Evolutionary conservation across 2,329 filamentous ascomycete genomes (phyloP).

Genomic region (Ascochyta koolunga): DNA sequence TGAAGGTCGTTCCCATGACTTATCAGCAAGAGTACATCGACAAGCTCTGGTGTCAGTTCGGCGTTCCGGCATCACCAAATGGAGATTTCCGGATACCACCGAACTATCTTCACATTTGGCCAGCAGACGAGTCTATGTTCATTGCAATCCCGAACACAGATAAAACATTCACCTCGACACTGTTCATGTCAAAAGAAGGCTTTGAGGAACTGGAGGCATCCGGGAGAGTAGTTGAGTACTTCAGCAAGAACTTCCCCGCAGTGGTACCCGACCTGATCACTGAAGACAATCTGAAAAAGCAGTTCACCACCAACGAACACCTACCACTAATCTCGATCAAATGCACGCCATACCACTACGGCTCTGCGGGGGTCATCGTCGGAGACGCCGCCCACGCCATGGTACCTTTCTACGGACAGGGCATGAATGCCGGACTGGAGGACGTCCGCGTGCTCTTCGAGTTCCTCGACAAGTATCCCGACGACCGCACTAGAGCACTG

Average conservation of each 20-base stretch:
- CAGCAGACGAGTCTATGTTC: conserved; percentile 93
- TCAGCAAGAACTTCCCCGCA: conserved; percentile 84
- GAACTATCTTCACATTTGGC: conserved; percentile 97
- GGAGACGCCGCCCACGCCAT: conserved; percentile 97
- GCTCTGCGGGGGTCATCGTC: conserved; percentile 77
- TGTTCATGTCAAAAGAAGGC: conserved; percentile 79
- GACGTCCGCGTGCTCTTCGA: conserved; percentile 89
- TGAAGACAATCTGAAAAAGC: conserved; percentile 69
- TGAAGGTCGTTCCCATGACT: conserved; percentile 91
- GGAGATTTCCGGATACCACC: conserved; percentile 80
- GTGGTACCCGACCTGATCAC: conserved; percentile 73
- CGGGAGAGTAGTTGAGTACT: conserved; percentile 70
- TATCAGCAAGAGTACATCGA: conserved; percentile 96
- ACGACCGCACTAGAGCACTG: conserved; percentile 58
- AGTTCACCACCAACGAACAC: conserved; percentile 84
- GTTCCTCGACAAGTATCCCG: conserved; percentile 72
- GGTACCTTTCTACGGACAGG: conserved; percentile 98
- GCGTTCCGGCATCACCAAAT: conserved; percentile 64
- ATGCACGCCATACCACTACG: conserved; percentile 85
- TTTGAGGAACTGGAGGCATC: conserved; percentile 72
- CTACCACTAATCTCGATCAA: conserved; percentile 93
- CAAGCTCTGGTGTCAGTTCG: conserved; percentile 96
- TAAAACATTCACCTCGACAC: conserved; percentile 91
- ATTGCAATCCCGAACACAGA: conserved; percentile 92
- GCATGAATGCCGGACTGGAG: conserved; percentile 96